Percentiles rank a stretch among this genome's conserved stretches.
phyloP scores from a whole-genome alignment of 1,284 basidiomycete genomes.

The Rhodotorula mucilaginosa region DNA sequence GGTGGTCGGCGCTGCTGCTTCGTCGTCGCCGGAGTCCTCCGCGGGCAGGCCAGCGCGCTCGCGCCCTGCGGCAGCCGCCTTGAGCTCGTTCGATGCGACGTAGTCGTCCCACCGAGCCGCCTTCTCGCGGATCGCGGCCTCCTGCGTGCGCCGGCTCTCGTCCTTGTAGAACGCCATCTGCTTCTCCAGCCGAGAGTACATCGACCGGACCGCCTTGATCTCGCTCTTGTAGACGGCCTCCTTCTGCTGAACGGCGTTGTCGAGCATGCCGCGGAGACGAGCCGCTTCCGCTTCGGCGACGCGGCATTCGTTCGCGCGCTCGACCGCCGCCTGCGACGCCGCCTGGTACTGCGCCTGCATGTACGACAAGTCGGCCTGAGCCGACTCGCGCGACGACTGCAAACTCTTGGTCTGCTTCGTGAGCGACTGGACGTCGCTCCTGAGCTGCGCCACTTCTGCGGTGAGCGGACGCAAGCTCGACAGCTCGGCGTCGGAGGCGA shows the following conservation, averaged over 20 bases:
- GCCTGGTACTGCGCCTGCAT: conserved; percentile 38
- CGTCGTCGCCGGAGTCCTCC: conserved; percentile 23
- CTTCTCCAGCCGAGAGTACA: conserved; percentile 16
- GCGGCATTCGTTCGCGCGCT: conserved; percentile 32
- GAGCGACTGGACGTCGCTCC: conserved; percentile 20
- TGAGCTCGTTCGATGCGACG: conserved; percentile 8
- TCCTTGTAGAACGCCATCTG: conserved; percentile 19
- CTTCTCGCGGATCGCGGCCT: conserved; percentile 24
- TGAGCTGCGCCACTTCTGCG: conserved; percentile 26
- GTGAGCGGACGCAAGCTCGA: conserved; percentile 15
- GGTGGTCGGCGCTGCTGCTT: not conserved
- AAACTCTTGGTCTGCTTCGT: conserved; percentile 25
- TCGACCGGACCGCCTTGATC: conserved; percentile 11
- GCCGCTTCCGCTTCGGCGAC: conserved; percentile 33
- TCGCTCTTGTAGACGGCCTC: conserved; percentile 18
- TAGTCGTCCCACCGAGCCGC: conserved; percentile 36
- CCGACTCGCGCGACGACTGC: conserved; percentile 30
- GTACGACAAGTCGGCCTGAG: conserved; percentile 32
- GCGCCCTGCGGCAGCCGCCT: not conserved
- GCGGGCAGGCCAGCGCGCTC: not conserved
- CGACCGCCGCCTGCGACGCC: conserved; percentile 36
- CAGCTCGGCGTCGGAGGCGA: conserved; percentile 13
- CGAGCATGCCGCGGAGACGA: conserved; percentile 22
- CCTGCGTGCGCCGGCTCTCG: conserved; percentile 13
- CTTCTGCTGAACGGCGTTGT: conserved; percentile 32